Evolutionary conservation across 164 flowering plant species (phyloP).

Genomic region (Berberis thunbergii): DNA sequence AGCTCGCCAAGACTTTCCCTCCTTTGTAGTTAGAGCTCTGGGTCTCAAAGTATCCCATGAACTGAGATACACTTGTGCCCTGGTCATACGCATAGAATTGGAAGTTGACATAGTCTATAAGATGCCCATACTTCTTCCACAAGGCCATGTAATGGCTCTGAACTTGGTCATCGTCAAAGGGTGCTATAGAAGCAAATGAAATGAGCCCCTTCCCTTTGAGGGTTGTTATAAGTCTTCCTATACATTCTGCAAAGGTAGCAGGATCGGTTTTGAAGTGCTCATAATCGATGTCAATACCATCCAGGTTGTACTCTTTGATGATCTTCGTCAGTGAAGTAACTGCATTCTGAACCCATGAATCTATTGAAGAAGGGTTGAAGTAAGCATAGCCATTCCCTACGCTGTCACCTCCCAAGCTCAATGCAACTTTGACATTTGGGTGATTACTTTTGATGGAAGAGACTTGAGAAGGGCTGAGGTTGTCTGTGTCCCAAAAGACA

Average conservation of each 20-base stretch:
- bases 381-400: too few species aligned
- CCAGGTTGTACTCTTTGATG: slow-evolving; percentile 29
- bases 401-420: too few species aligned
- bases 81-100: slow-evolving; percentile 52
- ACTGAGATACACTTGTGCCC: slow-evolving; percentile 39
- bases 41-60: slow-evolving; percentile 24
- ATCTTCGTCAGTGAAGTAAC: slow-evolving; percentile 45
- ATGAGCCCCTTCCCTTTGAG: slow-evolving; percentile 35
- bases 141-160: slow-evolving; percentile 43
- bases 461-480: too few species aligned
- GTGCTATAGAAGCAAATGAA: slow-evolving; percentile 58
- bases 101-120: slow-evolving; percentile 54
- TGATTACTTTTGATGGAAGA: too few species aligned
- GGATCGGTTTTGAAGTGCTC: slow-evolving; percentile 38
- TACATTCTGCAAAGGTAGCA: slow-evolving; percentile 41
- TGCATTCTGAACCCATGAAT: slow-evolving; percentile 59
- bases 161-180: slow-evolving; percentile 37
- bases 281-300: slow-evolving; percentile 44
- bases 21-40: slow-evolving; percentile 38
- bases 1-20: slow-evolving; percentile 40
- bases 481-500: too few species aligned
- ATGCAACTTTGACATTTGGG: too few species aligned
- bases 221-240: slow-evolving; percentile 26
- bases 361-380: slow-evolving; percentile 29
- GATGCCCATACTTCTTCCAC: slow-evolving; percentile 33